Evolutionary conservation across 169 alveolate species (phyloP).

Genomic region (Eimeria tenella): DNA sequence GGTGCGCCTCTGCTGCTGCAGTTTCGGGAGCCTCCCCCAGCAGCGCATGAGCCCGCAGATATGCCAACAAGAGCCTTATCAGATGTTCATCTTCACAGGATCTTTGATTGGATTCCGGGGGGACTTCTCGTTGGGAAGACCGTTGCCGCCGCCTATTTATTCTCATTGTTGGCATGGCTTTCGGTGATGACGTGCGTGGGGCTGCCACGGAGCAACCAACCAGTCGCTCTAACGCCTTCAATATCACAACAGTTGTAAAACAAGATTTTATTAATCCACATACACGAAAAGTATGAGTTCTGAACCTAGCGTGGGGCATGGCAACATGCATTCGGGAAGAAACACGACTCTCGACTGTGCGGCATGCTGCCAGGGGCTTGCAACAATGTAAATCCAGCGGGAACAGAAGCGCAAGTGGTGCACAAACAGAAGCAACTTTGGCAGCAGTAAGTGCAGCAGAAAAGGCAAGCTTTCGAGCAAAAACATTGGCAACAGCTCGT

Average conservation of each 20-base stretch:
- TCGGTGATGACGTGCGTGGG: neutral
- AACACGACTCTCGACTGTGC: neutral
- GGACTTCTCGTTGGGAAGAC: neutral
- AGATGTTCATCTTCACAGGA: neutral
- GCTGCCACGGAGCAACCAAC: neutral
- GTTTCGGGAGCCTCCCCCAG: slow-evolving; percentile 1
- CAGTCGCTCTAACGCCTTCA: slow-evolving; percentile 14
- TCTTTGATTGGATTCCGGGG: neutral
- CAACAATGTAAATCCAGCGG: neutral
- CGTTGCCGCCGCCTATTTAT: neutral
- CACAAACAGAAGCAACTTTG: neutral
- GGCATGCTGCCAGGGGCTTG: neutral
- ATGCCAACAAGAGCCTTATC: neutral
- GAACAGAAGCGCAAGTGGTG: neutral
- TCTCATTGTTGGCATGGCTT: neutral
- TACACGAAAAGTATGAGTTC: too few relatives aligned
- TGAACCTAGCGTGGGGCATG: too few relatives aligned
- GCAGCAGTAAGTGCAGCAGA: neutral
- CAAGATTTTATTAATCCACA: neutral
- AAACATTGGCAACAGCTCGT: neutral
- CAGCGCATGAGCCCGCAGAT: slow-evolving; percentile 30
- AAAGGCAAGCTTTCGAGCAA: neutral
- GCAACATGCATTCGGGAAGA: too few relatives aligned
- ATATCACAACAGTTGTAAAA: neutral
- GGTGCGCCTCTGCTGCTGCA: slow-evolving; percentile 61